Percentiles rank a stretch among this genome's conserved stretches.
Conservation (phyloP, 371 early-diverging fungal species). For the Batkoa obscura region DNA sequence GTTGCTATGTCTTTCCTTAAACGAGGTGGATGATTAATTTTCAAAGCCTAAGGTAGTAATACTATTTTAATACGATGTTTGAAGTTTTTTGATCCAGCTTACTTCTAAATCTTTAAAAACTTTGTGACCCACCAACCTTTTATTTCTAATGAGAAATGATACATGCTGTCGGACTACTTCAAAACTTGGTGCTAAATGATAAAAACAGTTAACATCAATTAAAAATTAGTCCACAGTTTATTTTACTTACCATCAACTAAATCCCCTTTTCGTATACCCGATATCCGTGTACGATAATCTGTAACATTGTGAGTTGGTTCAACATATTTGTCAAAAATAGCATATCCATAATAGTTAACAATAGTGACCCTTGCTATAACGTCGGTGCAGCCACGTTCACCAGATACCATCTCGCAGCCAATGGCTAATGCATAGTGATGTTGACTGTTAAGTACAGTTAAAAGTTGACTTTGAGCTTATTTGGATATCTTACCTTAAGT, state of each 20-base stretch:
- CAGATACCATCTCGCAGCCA: conserved; percentile 98
- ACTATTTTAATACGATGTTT: no score
- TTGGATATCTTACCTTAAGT: no score
- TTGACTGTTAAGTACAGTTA: no score
- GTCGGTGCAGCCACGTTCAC: conserved; percentile 52
- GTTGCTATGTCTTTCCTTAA: no score
- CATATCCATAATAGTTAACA: conserved; percentile 83
- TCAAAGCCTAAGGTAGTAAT: no score
- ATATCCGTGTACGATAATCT: conserved; percentile 81
- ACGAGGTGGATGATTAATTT: no score
- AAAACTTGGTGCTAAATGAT: conserved; percentile 23
- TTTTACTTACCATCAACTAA: conserved; percentile 25
- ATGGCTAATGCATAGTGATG: no score
- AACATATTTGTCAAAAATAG: conserved; percentile 70
- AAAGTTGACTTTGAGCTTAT: no score
- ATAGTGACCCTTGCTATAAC: conserved; percentile 78
- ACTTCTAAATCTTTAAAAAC: conserved; percentile 64
- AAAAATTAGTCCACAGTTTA: neutral
- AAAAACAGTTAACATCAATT: neutral
- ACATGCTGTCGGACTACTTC: conserved; percentile 56
- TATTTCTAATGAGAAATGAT: conserved; percentile 53
- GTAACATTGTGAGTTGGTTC: conserved; percentile 62
- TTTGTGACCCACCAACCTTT: conserved; percentile 81
- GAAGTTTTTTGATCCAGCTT: no score
- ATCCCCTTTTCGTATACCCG: conserved; percentile 71